These are phyloP conservation scores for Pichia sp. DNA, from an alignment of 1,139 yeast species.

Conservation along the genomic window DNA sequence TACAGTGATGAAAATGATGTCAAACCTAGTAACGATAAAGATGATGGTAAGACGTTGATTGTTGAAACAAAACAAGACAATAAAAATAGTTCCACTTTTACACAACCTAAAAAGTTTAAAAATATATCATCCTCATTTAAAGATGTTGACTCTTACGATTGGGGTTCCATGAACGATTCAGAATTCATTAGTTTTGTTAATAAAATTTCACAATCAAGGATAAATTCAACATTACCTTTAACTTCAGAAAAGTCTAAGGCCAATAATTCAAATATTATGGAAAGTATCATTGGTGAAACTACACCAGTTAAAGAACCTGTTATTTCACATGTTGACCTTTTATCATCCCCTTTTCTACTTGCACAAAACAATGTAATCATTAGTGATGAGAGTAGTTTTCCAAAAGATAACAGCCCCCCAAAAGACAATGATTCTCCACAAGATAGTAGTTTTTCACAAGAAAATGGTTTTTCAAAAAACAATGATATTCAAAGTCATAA, in stretches of 20 bases:
- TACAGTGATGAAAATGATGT: conserved; percentile 5
- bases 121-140: background rate
- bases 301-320: background rate
- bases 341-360: conserved; percentile 10
- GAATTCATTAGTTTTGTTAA: conserved; percentile 38
- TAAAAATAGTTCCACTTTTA: no score
- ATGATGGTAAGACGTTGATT: no score
- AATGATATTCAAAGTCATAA: no score
- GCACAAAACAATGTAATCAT: conserved; percentile 5
- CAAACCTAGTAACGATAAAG: no score
- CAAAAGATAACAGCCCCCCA: background rate
- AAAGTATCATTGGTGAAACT: background rate
- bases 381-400: background rate
- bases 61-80: no score
- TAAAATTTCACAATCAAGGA: conserved; percentile 19
- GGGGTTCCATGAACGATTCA: conserved; percentile 37
- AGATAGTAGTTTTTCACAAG: no score
- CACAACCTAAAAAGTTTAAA: background rate
- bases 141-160: conserved; percentile 11
- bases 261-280: background rate
- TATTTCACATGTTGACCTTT: background rate
- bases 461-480: no score
- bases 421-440: no score
- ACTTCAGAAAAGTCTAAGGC: conserved; percentile 5
- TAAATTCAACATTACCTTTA: conserved; percentile 17